Evolutionary conservation across 169 alveolate genomes (phyloP).

Genomic region (Plasmodium cynomolgi): DNA sequence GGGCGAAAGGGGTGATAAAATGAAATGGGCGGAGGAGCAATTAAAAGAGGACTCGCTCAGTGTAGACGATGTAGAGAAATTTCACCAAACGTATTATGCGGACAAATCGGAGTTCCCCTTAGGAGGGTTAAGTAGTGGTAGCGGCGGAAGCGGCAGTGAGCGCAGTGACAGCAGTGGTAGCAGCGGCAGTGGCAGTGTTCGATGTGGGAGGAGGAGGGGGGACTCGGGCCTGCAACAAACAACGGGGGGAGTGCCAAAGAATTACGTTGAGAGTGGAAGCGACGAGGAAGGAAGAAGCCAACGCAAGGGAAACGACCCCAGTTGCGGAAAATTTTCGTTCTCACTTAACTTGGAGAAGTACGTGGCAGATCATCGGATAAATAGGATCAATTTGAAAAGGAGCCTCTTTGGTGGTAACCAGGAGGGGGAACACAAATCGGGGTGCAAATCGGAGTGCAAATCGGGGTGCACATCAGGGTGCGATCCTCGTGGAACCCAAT

Average conservation of each 20-base stretch:
- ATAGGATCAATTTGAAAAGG: conserved; percentile 10
- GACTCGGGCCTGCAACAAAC: not conserved
- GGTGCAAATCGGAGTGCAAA: not conserved
- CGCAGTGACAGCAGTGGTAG: not conserved
- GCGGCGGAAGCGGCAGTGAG: not conserved
- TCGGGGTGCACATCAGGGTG: not conserved
- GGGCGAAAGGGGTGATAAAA: not conserved
- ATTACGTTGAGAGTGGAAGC: not conserved
- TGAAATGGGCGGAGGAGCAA: not conserved
- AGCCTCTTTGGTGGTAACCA: not conserved
- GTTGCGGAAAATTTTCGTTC: not conserved
- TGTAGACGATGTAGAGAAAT: not conserved
- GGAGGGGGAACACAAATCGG: not conserved
- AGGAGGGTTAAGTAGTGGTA: not conserved
- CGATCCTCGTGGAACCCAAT: not conserved
- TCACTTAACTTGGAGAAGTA: conserved; percentile 10
- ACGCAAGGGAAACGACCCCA: not conserved
- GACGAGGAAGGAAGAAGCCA: not conserved
- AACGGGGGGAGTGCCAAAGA: not conserved
- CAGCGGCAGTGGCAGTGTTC: not conserved
- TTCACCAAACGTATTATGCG: not conserved
- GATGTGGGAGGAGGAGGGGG: not conserved
- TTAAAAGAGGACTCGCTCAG: not conserved
- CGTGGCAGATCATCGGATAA: conserved; percentile 34
- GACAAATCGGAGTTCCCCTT: not conserved